Percentiles rank a stretch among this genome's conserved stretches.
Evolutionary conservation across 257 asterid species (phyloP).

Genomic region (Ophiorrhiza pumila): DNA sequence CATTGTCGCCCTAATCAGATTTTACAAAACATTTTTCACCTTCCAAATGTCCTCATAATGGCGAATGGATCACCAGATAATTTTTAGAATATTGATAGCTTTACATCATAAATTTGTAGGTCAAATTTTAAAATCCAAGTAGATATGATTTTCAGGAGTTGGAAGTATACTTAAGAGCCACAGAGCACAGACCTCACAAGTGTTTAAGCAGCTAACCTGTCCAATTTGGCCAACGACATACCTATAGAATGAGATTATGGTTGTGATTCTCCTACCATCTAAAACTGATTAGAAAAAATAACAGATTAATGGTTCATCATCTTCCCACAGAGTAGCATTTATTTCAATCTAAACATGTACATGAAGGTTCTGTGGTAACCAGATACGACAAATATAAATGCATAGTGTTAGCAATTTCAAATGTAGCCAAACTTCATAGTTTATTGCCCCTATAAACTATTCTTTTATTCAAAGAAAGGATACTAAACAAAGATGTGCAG

Average conservation of each 20-base stretch:
- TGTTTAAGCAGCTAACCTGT: background rate
- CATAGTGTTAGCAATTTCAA: background rate
- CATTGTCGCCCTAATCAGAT: no score
- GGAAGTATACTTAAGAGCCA: no score
- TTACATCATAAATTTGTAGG: no score
- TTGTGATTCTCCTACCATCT: background rate
- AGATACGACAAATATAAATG: background rate
- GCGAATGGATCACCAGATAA: no score
- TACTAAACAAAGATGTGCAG: constrained; percentile 94
- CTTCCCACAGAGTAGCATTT: background rate
- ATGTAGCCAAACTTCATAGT: background rate
- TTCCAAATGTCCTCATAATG: no score
- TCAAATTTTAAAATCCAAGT: no score
- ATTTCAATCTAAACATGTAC: background rate
- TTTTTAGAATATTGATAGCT: no score
- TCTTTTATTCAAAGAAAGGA: constrained; percentile 41
- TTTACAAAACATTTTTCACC: no score
- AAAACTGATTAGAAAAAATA: background rate
- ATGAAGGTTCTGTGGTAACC: background rate
- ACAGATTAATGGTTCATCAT: background rate
- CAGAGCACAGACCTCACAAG: no score
- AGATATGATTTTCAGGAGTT: no score
- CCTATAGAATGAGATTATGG: background rate
- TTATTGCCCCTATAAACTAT: background rate
- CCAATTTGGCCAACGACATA: background rate